Evolutionary conservation across 495 filamentous ascomycete species (phyloP).

Genomic region (Letharia lupina): DNA sequence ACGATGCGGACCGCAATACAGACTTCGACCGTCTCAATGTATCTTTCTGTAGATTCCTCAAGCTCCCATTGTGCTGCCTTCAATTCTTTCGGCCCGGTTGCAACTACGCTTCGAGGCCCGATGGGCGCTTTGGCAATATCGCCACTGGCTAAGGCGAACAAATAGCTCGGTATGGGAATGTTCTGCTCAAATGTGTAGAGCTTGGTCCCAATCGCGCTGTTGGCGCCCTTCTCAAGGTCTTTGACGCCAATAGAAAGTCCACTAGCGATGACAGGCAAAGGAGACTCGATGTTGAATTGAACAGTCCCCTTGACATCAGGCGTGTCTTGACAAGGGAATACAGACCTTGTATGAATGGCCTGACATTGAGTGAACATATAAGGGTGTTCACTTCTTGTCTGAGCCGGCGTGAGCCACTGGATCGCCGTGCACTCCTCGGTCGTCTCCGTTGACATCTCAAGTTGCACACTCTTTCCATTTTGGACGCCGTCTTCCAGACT

Average conservation of each 20-base stretch:
- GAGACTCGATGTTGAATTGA: conserved; percentile 77
- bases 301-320: conserved; percentile 90
- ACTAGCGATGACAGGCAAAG: conserved; percentile 79
- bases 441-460: conserved; percentile 58
- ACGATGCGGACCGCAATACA: neutral
- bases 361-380: conserved; percentile 99
- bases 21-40: conserved; percentile 73
- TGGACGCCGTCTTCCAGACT: conserved; percentile 52
- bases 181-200: conserved; percentile 79
- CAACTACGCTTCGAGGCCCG: conserved; percentile 74
- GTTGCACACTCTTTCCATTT: conserved; percentile 52
- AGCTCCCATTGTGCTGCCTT: conserved; percentile 80
- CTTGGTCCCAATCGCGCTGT: conserved; percentile 42
- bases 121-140: conserved; percentile 79
- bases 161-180: conserved; percentile 87
- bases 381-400: conserved; percentile 89
- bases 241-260: conserved; percentile 58
- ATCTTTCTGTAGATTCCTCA: conserved; percentile 80
- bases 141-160: conserved; percentile 85
- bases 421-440: conserved; percentile 83
- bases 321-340: conserved; percentile 96
- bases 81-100: conserved; percentile 80
- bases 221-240: conserved; percentile 38
- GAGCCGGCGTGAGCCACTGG: conserved; percentile 84
- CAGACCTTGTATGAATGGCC: conserved; percentile 83